These are phyloP conservation scores for Plasmodium knowlesi DNA, from an alignment of 169 alveolate species.

Conservation along the genomic window DNA sequence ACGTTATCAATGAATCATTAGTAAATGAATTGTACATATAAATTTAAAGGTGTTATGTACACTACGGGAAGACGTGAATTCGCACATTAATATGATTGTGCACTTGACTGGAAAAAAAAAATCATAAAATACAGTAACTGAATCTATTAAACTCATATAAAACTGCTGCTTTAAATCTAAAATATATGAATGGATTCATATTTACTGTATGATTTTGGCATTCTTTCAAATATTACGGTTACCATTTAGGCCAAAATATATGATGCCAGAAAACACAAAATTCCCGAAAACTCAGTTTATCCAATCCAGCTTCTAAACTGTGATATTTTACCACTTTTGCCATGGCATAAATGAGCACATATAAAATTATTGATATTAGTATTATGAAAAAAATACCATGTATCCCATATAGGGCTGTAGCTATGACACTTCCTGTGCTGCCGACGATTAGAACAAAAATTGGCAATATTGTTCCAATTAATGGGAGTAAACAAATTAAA, in stretches of 20 bases:
- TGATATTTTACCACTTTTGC: not conserved
- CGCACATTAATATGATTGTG: not conserved
- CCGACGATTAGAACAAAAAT: too few relatives aligned
- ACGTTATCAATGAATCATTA: too few relatives aligned
- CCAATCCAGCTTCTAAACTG: not conserved
- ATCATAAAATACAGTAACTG: too few relatives aligned
- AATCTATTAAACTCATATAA: not conserved
- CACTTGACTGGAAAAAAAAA: not conserved
- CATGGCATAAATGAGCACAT: not conserved
- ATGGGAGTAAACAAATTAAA: too few relatives aligned
- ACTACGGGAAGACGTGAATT: not conserved
- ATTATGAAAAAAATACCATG: not conserved
- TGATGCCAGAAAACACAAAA: not conserved
- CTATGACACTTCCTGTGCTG: too few relatives aligned
- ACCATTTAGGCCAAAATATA: not conserved
- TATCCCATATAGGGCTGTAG: not conserved
- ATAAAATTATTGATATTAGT: too few relatives aligned
- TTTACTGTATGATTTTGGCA: not conserved
- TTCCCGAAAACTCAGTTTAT: not conserved
- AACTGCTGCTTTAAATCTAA: not conserved
- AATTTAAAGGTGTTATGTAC: too few relatives aligned
- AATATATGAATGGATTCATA: too few relatives aligned
- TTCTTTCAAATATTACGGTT: not conserved
- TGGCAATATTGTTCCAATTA: too few relatives aligned
- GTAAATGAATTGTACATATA: not conserved